phyloP scores from a whole-genome alignment of 108 stramenopile genomes.

The Cyclotella choctawhatcheeana region DNA sequence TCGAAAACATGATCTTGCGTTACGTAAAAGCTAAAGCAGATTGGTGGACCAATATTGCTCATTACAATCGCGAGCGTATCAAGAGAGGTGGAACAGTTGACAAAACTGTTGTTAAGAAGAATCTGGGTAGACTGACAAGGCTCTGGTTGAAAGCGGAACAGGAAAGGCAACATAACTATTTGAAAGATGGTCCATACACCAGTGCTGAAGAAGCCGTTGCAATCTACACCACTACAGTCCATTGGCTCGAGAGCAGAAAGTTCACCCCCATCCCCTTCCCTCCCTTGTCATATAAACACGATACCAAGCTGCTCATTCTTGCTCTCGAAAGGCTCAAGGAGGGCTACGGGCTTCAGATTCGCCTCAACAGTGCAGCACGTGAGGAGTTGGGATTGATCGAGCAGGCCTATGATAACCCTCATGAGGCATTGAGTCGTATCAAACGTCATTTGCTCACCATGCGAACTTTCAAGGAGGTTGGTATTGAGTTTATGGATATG shows the following conservation, averaged over 20 bases:
- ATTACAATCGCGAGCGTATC: constrained; percentile 99
- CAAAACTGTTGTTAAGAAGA: constrained; percentile 99
- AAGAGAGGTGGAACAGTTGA: constrained; percentile 99
- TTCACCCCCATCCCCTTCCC: constrained; percentile 99
- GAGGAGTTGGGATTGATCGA: constrained; percentile 99
- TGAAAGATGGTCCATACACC: constrained; percentile 98
- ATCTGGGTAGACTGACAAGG: constrained; percentile 96
- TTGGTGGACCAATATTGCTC: constrained; percentile 99
- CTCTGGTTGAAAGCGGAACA: constrained; percentile 99
- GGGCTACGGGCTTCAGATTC: constrained; percentile 90
- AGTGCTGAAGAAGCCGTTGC: constrained; percentile 99
- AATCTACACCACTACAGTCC: constrained; percentile 99
- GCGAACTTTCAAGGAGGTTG: constrained; percentile 99
- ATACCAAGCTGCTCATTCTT: constrained; percentile 99
- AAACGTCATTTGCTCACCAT: constrained; percentile 98
- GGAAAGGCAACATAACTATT: constrained; percentile 99
- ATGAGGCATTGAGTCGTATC: constrained; percentile 98
- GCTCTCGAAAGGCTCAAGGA: constrained; percentile 99
- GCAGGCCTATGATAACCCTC: constrained; percentile 99
- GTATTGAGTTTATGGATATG: constrained; percentile 99
- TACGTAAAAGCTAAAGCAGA: constrained; percentile 99
- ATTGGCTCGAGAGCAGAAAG: constrained; percentile 99
- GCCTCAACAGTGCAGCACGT: constrained; percentile 95
- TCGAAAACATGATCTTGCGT: constrained; percentile 99
- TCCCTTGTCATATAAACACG: constrained; percentile 99